Percentiles rank a stretch among this genome's conserved stretches.
These are phyloP conservation scores for Hypoxylon sp. DNA, from an alignment of 2,329 filamentous ascomycete species.

Conservation along the genomic window DNA sequence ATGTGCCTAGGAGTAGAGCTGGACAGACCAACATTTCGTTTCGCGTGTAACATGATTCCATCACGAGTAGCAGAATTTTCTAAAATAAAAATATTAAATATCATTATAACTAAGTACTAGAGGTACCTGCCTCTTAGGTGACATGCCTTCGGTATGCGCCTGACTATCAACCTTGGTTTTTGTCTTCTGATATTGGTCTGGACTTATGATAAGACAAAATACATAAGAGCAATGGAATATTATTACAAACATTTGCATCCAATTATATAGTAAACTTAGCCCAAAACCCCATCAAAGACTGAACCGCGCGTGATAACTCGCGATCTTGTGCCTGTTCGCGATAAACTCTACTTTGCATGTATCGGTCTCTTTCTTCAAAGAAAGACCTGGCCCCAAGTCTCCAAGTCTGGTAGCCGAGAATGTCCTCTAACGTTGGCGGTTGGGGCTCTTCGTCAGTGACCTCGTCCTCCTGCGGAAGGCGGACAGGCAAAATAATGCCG, in stretches of 20 bases:
- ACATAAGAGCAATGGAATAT: too few relatives aligned
- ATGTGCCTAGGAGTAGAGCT: too few relatives aligned
- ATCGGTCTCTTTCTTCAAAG: conserved; percentile 28
- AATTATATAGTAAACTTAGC: conserved; percentile 2
- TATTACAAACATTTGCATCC: not conserved
- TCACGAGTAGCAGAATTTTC: too few relatives aligned
- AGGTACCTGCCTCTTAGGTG: too few relatives aligned
- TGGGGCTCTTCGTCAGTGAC: conserved; percentile 1
- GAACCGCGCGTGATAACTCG: conserved; percentile 11
- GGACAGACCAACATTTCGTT: too few relatives aligned
- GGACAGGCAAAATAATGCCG: conserved; percentile 21
- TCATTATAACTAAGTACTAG: too few relatives aligned
- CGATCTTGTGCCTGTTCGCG: conserved; percentile 18
- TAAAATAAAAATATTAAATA: too few relatives aligned
- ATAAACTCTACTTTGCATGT: conserved; percentile 29
- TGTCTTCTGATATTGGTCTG: too few relatives aligned
- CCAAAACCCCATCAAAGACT: conserved; percentile 25
- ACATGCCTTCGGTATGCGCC: too few relatives aligned
- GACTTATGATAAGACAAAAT: too few relatives aligned
- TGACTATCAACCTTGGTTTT: too few relatives aligned
- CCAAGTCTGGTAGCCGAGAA: conserved; percentile 21
- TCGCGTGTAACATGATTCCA: too few relatives aligned
- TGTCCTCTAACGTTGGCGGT: conserved; percentile 15
- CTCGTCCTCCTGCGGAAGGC: conserved; percentile 2
- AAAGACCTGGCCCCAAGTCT: conserved; percentile 5